Evolutionary conservation across 2,329 filamentous ascomycete species (phyloP).

Genomic region (Pseudopyricularia cyperi): DNA sequence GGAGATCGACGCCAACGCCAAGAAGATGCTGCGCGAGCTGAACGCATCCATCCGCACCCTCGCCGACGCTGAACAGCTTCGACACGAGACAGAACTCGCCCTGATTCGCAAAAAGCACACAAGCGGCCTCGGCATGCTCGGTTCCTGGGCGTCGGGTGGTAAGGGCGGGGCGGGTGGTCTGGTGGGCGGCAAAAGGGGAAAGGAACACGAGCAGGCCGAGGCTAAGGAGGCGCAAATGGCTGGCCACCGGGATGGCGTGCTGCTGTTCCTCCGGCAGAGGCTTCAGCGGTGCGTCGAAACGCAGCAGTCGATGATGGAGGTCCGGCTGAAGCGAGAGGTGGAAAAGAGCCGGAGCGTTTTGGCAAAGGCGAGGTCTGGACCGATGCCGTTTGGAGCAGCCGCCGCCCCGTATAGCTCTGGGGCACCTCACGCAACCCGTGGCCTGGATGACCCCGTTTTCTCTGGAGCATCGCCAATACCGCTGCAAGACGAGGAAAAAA

Average conservation of each 20-base stretch:
- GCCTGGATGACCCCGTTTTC: neutral
- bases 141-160: constrained; percentile 54
- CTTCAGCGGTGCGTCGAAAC: constrained; percentile 64
- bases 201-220: constrained; percentile 62
- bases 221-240: constrained; percentile 52
- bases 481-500: constrained; percentile 9
- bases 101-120: constrained; percentile 60
- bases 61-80: constrained; percentile 68
- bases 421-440: neutral
- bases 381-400: neutral
- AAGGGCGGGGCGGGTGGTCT: constrained; percentile 20
- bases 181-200: constrained; percentile 21
- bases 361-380: constrained; percentile 43
- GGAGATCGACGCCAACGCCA: constrained; percentile 76
- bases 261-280: constrained; percentile 68
- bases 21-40: constrained; percentile 72
- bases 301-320: constrained; percentile 89
- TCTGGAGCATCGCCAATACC: neutral
- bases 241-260: constrained; percentile 65
- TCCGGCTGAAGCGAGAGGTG: constrained; percentile 67
- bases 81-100: constrained; percentile 60
- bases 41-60: constrained; percentile 70
- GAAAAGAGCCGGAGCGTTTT: constrained; percentile 83
- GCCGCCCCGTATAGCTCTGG: neutral
- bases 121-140: constrained; percentile 48